A percentile compares a stretch with the other conserved stretches of the same genome.
phyloP scores from a whole-genome alignment of 2,329 filamentous ascomycete species.

The Ceratocystis variospora region DNA sequence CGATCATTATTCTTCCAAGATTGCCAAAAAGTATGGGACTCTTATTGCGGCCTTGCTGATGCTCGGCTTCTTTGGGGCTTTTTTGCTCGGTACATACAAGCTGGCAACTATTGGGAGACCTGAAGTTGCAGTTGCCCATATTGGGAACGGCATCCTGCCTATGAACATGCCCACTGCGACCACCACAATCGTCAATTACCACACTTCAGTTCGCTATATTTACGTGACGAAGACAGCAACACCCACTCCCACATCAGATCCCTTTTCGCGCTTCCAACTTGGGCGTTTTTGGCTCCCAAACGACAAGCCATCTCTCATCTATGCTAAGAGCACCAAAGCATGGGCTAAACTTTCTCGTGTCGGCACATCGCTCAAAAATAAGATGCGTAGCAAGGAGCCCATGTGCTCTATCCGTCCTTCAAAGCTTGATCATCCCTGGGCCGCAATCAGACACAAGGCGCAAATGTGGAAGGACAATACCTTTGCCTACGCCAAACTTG shows the following conservation, averaged over 20 bases:
- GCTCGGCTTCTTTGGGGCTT: neutral
- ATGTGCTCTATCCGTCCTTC: neutral
- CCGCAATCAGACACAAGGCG: neutral
- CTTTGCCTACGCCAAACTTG: neutral
- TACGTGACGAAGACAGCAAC: slow-evolving; percentile 16
- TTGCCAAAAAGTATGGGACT: neutral
- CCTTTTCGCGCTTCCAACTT: neutral
- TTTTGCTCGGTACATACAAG: neutral
- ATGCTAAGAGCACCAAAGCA: neutral
- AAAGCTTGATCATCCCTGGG: neutral
- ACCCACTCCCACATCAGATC: neutral
- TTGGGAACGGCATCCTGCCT: neutral
- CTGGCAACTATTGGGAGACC: neutral
- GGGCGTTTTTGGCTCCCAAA: slow-evolving; percentile 17
- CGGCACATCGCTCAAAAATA: neutral
- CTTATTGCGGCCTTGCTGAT: neutral
- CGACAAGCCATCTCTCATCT: neutral
- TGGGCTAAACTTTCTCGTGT: neutral
- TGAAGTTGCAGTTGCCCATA: neutral
- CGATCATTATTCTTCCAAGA: neutral
- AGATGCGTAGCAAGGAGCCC: neutral
- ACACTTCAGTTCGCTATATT: slow-evolving; percentile 14
- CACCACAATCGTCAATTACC: slow-evolving; percentile 16
- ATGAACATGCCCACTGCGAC: slow-evolving; percentile 8
- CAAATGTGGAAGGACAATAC: neutral